A percentile compares a stretch with the other conserved stretches of the same genome.
Evolutionary conservation across 2,329 filamentous ascomycete genomes (phyloP).

Genomic region (Capronia coronata): DNA sequence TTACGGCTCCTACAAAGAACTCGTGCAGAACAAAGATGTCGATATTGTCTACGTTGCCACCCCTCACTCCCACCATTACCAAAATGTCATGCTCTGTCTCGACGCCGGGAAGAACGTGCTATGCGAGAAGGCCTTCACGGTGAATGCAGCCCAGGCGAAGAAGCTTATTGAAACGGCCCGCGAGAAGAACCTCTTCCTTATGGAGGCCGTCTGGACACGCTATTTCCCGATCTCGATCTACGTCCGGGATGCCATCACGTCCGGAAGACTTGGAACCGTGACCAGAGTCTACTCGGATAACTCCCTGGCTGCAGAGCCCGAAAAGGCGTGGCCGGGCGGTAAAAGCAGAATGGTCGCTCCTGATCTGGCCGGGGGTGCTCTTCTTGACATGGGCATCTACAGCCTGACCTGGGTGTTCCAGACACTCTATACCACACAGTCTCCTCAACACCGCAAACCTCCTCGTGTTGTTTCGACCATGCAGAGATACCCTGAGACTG

Average conservation of each 20-base stretch:
- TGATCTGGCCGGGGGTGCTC: conserved; percentile 72
- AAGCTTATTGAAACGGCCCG: conserved; percentile 65
- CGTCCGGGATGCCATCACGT: conserved; percentile 38
- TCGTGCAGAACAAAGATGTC: conserved; percentile 70
- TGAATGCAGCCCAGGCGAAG: conserved; percentile 69
- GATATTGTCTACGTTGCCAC: conserved; percentile 87
- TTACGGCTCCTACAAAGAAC: conserved; percentile 75
- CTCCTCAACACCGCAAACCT: conserved; percentile 54
- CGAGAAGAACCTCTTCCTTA: conserved; percentile 67
- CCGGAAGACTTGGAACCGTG: conserved; percentile 50
- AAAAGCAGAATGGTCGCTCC: conserved; percentile 76
- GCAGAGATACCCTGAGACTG: conserved; percentile 25
- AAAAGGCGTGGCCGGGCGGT: conserved; percentile 44
- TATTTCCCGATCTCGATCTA: conserved; percentile 69
- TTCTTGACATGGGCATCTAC: conserved; percentile 84
- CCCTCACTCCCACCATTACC: conserved; percentile 87
- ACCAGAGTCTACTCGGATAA: conserved; percentile 46
- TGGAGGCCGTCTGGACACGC: conserved; percentile 86
- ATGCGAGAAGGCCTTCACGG: conserved; percentile 85
- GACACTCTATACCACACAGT: conserved; percentile 55
- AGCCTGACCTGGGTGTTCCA: conserved; percentile 79
- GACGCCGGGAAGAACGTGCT: conserved; percentile 80
- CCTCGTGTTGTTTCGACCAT: conserved; percentile 57
- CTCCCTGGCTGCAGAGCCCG: conserved; percentile 13
- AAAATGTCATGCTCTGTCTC: conserved; percentile 76